Conservation (phyloP, 495 filamentous ascomycete genomes). For the Penicillium paxilli region DNA sequence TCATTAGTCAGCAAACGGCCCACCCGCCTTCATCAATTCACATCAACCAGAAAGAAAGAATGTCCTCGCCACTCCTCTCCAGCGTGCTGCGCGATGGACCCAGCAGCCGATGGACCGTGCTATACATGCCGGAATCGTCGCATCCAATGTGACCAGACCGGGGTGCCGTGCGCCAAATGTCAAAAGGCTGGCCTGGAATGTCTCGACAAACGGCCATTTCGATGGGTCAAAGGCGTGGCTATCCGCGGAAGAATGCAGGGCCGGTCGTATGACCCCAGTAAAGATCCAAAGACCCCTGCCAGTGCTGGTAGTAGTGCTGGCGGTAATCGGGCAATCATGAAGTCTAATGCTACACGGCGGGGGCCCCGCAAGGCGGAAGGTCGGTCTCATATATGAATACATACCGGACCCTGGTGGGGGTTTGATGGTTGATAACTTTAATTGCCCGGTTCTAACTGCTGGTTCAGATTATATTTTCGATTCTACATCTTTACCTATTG, state of each 20-base stretch:
- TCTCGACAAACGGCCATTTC: conserved; percentile 49
- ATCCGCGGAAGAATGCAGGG: conserved; percentile 42
- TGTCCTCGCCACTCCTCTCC: neutral
- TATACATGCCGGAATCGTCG: conserved; percentile 55
- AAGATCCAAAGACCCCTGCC: conserved; percentile 5
- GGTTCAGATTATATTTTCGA: neutral
- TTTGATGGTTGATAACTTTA: too few relatives aligned
- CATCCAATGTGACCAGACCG: conserved; percentile 51
- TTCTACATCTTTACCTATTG: conserved; percentile 3
- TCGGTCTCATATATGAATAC: too few relatives aligned
- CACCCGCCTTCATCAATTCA: neutral
- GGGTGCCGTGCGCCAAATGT: conserved; percentile 35
- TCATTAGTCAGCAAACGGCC: neutral
- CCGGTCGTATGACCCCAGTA: conserved; percentile 9
- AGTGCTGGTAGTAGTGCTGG: too few relatives aligned
- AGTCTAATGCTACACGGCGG: neutral
- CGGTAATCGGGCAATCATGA: neutral
- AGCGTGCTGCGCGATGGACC: conserved; percentile 10
- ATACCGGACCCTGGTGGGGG: neutral
- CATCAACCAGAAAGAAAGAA: too few relatives aligned
- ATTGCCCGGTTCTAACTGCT: too few relatives aligned
- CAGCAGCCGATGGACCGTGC: conserved; percentile 25
- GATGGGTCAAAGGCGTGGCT: conserved; percentile 46
- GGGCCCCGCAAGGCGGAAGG: neutral
- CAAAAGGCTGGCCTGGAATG: conserved; percentile 50